Base-by-base conservation (phyloP, 495 filamentous ascomycete genomes). In the Aspergillus indologenus region DNA sequence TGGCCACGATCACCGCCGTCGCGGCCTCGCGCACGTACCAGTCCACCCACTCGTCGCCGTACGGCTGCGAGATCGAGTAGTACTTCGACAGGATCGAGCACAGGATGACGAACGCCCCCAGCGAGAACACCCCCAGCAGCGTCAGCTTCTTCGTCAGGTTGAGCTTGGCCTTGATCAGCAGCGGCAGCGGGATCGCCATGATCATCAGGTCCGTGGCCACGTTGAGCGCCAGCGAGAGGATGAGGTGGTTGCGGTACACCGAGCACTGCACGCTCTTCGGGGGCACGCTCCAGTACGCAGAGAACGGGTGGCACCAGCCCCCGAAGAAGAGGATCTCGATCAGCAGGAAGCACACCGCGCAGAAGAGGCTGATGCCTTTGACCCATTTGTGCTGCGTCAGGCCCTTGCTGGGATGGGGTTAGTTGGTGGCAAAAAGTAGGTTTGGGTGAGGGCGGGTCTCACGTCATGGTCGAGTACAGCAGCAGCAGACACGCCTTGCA, bases 21-120 rank as follows among this genome's bases (percentile, higher is more conserved):
- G 72, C 72, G 29, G 79, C 77, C 72, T 86, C 83, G 22, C 83
- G 79, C 23, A 76, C 67, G 63, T 86, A 85, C 83, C 83, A 86
- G 63, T 75, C 81, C 2, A 78, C 75, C 80, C 82, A 85, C 17
- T 73, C 61, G 18, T 65, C 57, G n/a, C 75, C 74, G 59, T 78
- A 83, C 2, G 80, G 80, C 7, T 70, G 29, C 3, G 63, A 70
- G 64, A 85, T 82, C 34, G 73, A 80, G 70, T 85, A 85, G 66
- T 79, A 83, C 59, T 84, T 84, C 57, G 82, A 85, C 17, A 85
- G 66, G 21, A 81, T 65, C 3, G 79, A 79, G 57, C 75, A 77
- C 29, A 84, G 64, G 61, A 86, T 84, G 51, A 82, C 81, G 64
- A 86, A 84, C 54, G 80, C 62, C 29, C 82, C 83, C n/a, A 85